These are phyloP conservation scores for Penicillium egyptiacum DNA, from an alignment of 495 filamentous ascomycete genomes.

Conservation along the genomic window DNA sequence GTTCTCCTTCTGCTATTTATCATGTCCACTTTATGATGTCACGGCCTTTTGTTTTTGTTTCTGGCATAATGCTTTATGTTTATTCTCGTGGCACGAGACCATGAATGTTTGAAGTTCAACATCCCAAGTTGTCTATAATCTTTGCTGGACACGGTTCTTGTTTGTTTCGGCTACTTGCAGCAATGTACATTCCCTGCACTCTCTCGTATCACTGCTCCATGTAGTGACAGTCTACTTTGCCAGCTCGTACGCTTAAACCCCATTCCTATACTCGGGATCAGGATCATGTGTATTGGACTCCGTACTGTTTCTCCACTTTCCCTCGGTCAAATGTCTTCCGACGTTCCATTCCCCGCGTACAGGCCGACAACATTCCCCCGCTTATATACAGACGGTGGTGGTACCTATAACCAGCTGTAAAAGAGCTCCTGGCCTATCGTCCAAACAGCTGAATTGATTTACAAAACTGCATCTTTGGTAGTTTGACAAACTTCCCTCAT, in stretches of 20 bases:
- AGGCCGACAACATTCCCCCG: no score
- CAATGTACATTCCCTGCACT: background rate
- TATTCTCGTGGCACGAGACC: slow-evolving; percentile 1
- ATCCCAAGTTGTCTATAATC: slow-evolving; percentile 1
- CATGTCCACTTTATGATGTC: slow-evolving; percentile 25
- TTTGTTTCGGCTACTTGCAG: slow-evolving; percentile 4
- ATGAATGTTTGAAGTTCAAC: slow-evolving; percentile 6
- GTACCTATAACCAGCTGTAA: background rate
- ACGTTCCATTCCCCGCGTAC: background rate
- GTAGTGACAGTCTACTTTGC: background rate
- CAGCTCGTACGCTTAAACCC: background rate
- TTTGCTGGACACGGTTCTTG: background rate
- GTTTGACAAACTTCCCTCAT: background rate
- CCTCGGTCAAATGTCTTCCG: background rate
- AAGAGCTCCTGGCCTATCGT: background rate
- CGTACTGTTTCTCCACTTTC: background rate
- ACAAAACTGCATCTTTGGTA: background rate
- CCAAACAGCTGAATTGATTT: background rate
- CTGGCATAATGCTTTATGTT: slow-evolving; percentile 12
- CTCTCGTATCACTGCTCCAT: background rate
- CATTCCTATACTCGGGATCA: background rate
- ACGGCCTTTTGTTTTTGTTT: slow-evolving; percentile 24
- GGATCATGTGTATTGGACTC: background rate
- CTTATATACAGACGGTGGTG: no score
- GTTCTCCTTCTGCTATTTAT: slow-evolving; percentile 17